phyloP scores from a whole-genome alignment of 2,329 filamentous ascomycete species.

The Colletotrichum liaoningense region DNA sequence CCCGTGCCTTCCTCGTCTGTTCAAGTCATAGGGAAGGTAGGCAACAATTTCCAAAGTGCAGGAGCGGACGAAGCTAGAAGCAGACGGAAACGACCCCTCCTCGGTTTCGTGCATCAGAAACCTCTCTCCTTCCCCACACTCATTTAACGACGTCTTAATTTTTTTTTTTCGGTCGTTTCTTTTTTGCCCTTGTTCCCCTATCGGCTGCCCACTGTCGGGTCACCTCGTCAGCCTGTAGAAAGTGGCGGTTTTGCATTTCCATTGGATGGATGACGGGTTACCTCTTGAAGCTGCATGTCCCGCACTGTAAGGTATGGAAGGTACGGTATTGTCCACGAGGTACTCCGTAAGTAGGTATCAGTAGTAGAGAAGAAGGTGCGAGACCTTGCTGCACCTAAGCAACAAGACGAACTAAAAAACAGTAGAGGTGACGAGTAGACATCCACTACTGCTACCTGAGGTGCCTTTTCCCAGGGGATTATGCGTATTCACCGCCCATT shows the following conservation, averaged over 20 bases:
- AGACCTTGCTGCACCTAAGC: background rate
- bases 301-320: background rate
- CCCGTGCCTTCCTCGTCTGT: background rate
- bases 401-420: background rate
- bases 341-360: background rate
- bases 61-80: slow-evolving; percentile 13
- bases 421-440: background rate
- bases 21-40: background rate
- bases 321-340: too few species aligned
- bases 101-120: slow-evolving; percentile 22
- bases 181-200: background rate
- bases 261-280: background rate
- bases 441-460: background rate
- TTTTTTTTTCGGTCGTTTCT: background rate
- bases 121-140: slow-evolving; percentile 35
- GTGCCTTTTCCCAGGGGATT: background rate
- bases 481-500: background rate
- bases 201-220: background rate
- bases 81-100: slow-evolving; percentile 29
- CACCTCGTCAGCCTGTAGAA: background rate
- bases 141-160: slow-evolving; percentile 25
- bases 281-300: background rate
- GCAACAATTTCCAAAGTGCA: background rate
- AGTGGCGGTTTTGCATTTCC: slow-evolving; percentile 8
- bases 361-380: background rate